phyloP scores from a whole-genome alignment of 345 rosid species.

The Heritiera fomes region DNA sequence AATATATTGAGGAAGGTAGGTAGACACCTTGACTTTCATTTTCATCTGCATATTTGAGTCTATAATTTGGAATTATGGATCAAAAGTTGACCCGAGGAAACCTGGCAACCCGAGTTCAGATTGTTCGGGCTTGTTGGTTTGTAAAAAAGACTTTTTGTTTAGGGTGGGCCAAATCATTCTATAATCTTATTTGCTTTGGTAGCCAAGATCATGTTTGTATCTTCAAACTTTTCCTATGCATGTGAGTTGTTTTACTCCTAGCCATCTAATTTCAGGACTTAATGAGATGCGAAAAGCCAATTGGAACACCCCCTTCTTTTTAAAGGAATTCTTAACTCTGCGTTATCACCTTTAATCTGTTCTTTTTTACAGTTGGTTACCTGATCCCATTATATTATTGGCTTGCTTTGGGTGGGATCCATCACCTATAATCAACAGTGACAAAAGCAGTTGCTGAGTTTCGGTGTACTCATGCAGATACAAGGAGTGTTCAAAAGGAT shows the following conservation, averaged over 20 bases:
- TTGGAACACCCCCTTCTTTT: no score
- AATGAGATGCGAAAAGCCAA: no score
- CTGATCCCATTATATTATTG: conserved; percentile 79
- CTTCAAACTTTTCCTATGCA: no score
- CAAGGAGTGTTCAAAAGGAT: conserved; percentile 91
- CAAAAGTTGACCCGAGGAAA: neutral
- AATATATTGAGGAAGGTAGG: neutral
- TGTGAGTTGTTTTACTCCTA: no score
- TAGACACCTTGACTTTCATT: neutral
- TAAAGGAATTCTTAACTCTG: neutral
- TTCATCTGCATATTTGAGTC: neutral
- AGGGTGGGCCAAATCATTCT: neutral
- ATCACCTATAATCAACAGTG: conserved; percentile 82
- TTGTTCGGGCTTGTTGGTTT: neutral
- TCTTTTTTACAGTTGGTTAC: conserved; percentile 69
- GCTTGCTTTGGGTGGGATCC: conserved; percentile 83
- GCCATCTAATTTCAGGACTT: no score
- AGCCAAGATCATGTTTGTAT: neutral
- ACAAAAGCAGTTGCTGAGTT: conserved; percentile 99
- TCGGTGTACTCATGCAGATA: conserved; percentile 93
- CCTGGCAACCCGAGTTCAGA: neutral
- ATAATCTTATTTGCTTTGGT: neutral
- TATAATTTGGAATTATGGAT: neutral
- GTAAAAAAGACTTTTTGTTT: neutral
- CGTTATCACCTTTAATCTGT: neutral